Conservation (phyloP, 768 basidiomycete species). For the Cyathus striatus region DNA sequence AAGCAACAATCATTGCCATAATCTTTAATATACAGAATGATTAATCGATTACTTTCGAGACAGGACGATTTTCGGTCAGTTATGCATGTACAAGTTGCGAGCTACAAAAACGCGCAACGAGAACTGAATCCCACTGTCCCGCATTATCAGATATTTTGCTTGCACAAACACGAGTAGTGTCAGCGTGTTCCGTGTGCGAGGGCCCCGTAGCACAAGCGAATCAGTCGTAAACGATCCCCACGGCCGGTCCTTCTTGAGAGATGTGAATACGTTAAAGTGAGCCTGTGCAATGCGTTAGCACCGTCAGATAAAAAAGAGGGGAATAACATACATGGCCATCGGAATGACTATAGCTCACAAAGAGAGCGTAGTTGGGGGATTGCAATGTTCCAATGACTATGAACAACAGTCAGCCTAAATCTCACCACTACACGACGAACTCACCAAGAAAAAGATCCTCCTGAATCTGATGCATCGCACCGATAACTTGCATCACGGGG, state of each 20-base stretch:
- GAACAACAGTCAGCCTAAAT: not conserved
- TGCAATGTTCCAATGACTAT: slow-evolving; percentile 52
- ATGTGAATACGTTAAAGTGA: slow-evolving; percentile 67
- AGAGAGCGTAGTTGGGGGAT: slow-evolving; percentile 52
- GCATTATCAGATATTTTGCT: slow-evolving; percentile 49
- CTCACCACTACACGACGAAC: not conserved
- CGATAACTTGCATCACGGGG: slow-evolving; percentile 43
- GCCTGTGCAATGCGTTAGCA: slow-evolving; percentile 29
- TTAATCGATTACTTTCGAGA: no score
- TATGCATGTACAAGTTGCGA: no score
- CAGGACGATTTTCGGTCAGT: no score
- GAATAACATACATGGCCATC: slow-evolving; percentile 23
- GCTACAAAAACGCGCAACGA: slow-evolving; percentile 60
- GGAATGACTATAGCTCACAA: slow-evolving; percentile 42
- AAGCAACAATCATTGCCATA: no score
- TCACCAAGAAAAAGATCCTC: slow-evolving; percentile 42
- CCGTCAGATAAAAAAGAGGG: slow-evolving; percentile 7
- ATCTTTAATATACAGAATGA: no score
- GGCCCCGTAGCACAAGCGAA: slow-evolving; percentile 38
- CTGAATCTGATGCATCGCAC: slow-evolving; percentile 25
- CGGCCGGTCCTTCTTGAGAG: slow-evolving; percentile 44
- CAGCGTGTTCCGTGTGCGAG: slow-evolving; percentile 38
- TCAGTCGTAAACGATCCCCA: slow-evolving; percentile 76
- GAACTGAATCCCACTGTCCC: slow-evolving; percentile 46
- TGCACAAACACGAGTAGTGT: slow-evolving; percentile 31